Percentiles rank a stretch among this genome's conserved stretches.
phyloP scores from a whole-genome alignment of 371 early-diverging fungal genomes.

The Cokeromyces recurvatus region DNA sequence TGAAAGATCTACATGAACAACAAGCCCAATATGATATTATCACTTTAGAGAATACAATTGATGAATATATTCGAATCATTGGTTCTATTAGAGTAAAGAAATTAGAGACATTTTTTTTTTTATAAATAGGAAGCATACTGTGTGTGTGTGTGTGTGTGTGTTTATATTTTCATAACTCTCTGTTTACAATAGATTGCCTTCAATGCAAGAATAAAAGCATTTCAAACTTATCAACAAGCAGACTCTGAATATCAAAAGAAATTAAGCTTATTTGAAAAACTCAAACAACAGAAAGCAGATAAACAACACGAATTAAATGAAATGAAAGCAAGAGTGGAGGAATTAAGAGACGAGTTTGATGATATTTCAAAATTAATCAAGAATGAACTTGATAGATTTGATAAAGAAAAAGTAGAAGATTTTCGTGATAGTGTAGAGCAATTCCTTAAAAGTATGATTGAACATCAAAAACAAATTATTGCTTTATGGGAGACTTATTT shows the following conservation, averaged over 20 bases:
- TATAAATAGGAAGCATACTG: not conserved
- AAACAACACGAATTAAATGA: constrained; percentile 66
- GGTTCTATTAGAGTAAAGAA: constrained; percentile 65
- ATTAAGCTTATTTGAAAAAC: constrained; percentile 52
- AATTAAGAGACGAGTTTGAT: constrained; percentile 61
- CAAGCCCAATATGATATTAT: constrained; percentile 70
- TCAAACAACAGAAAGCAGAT: constrained; percentile 51
- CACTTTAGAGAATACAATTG: constrained; percentile 73
- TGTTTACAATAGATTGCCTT: constrained; percentile 69
- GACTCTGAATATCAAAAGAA: constrained; percentile 65
- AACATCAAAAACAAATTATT: constrained; percentile 76
- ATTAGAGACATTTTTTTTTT: not conserved
- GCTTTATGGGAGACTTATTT: constrained; percentile 70
- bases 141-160: no score
- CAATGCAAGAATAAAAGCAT: constrained; percentile 67
- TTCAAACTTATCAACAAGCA: constrained; percentile 66
- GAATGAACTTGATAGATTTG: constrained; percentile 80
- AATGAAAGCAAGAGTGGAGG: constrained; percentile 53
- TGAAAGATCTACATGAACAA: constrained; percentile 72
- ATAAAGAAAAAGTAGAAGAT: constrained; percentile 81
- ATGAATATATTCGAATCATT: constrained; percentile 87
- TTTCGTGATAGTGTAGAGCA: constrained; percentile 73
- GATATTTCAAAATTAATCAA: constrained; percentile 68
- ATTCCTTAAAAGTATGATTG: constrained; percentile 72
- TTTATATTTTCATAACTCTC: no score